phyloP scores from a whole-genome alignment of 306 rosid species.

The Myrica gale region DNA sequence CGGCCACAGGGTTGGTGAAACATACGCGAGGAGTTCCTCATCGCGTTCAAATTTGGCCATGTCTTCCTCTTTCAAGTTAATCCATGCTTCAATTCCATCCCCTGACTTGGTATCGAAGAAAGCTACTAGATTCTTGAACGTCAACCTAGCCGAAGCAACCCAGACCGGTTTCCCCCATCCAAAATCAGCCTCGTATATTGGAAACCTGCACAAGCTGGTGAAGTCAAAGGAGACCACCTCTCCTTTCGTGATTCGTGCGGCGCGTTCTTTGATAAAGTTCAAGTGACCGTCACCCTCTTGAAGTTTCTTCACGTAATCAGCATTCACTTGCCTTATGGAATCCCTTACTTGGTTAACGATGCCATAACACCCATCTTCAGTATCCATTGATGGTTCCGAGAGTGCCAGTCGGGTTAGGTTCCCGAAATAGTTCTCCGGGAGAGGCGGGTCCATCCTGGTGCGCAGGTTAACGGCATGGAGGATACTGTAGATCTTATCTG shows the following conservation, averaged over 20 bases:
- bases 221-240: conserved; percentile 1
- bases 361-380: not conserved
- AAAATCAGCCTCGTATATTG: conserved; percentile 35
- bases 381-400: not conserved
- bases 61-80: conserved; percentile 35
- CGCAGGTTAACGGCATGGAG: conserved; percentile 30
- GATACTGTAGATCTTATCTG: not conserved
- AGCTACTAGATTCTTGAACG: conserved; percentile 18
- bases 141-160: conserved; percentile 30
- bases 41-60: conserved; percentile 26
- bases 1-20: not conserved
- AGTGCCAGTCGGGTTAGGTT: not conserved
- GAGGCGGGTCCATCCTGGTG: conserved; percentile 6
- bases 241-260: not conserved
- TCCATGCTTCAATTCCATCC: conserved; percentile 41
- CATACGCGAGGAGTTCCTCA: conserved; percentile 1
- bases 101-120: conserved; percentile 27
- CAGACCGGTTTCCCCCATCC: conserved; percentile 51
- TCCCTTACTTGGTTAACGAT: conserved; percentile 10
- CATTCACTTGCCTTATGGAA: not conserved
- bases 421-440: conserved; percentile 6
- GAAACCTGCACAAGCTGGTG: conserved; percentile 19
- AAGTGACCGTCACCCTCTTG: conserved; percentile 5
- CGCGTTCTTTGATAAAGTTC: not conserved
- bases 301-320: conserved; percentile 9